phyloP scores from a whole-genome alignment of 805 yeast genomes.

The Jamesozyma gamospora region DNA sequence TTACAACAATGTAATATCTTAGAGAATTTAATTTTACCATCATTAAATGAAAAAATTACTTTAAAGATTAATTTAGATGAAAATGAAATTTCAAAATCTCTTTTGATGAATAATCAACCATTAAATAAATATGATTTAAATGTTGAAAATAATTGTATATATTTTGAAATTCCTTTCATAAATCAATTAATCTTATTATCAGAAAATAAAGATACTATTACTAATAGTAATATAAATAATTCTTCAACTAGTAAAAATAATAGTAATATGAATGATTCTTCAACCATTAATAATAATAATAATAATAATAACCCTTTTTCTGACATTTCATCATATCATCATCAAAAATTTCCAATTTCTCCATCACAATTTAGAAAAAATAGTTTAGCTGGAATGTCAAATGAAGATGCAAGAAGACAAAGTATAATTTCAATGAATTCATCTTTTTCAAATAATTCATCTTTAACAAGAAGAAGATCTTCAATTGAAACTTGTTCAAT shows the following conservation, averaged over 20 bases:
- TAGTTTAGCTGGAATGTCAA: conserved; percentile 17
- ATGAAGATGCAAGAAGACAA: conserved; percentile 14
- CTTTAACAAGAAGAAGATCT: conserved; percentile 9
- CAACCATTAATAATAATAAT: neutral
- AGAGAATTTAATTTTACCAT: conserved; percentile 12
- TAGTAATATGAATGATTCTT: neutral
- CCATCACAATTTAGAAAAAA: conserved; percentile 19
- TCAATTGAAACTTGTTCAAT: conserved; percentile 6
- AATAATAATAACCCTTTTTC: neutral
- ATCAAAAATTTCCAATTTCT: conserved; percentile 10
- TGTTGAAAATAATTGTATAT: conserved; percentile 6
- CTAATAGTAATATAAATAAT: neutral
- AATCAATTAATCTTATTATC: conserved; percentile 5
- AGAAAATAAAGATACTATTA: neutral
- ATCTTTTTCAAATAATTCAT: neutral
- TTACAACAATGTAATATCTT: conserved; percentile 16
- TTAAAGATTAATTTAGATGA: conserved; percentile 10
- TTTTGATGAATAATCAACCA: conserved; percentile 1
- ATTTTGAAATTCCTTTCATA: conserved; percentile 8
- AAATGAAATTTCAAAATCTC: conserved; percentile 6
- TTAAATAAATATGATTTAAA: conserved; percentile 4
- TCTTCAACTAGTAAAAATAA: no score
- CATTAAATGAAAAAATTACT: neutral
- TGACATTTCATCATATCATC: neutral
- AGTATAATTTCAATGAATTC: conserved; percentile 11